phyloP scores from a whole-genome alignment of 352 stramenopile species.

The Phytophthora boehmeriae region DNA sequence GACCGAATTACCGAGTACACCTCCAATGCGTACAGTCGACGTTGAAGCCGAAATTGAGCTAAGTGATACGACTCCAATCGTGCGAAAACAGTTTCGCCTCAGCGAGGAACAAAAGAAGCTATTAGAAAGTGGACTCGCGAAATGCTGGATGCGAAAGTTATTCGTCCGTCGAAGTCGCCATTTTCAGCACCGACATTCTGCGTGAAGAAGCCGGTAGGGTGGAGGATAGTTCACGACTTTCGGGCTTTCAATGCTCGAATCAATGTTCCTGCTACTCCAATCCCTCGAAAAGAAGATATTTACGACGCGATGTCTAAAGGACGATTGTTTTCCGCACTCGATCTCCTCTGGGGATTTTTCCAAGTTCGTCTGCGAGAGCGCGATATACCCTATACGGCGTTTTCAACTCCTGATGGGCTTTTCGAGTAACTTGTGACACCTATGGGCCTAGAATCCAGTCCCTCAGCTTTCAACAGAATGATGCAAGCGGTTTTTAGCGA shows the following conservation, averaged over 20 bases:
- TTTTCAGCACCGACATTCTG: slow-evolving; percentile 14
- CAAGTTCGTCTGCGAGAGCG: slow-evolving; percentile 5
- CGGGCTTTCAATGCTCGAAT: slow-evolving; percentile 3
- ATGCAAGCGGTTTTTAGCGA: slow-evolving; percentile 2
- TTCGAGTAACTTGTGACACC: slow-evolving; percentile 7
- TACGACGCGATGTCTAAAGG: slow-evolving; percentile 1
- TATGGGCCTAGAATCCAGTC: slow-evolving; percentile 3
- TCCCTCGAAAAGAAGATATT: slow-evolving; percentile 17
- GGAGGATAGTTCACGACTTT: slow-evolving; percentile 18
- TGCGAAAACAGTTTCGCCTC: not conserved
- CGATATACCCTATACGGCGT: not conserved
- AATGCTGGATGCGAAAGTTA: slow-evolving; percentile 3
- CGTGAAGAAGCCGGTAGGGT: slow-evolving; percentile 6
- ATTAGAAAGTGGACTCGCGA: no score
- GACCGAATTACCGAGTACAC: not conserved
- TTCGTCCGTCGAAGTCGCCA: slow-evolving; percentile 4
- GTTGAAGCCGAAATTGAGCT: not conserved
- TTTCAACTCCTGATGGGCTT: slow-evolving; percentile 2
- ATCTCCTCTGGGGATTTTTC: slow-evolving; percentile 1
- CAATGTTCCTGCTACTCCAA: slow-evolving; percentile 4
- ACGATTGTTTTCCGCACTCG: slow-evolving; percentile 2
- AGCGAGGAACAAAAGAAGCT: not conserved
- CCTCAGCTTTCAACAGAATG: not conserved
- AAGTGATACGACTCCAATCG: not conserved
- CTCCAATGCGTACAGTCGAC: not conserved